phyloP scores from a whole-genome alignment of 768 basidiomycete genomes.

The Polyporus arcularius region DNA sequence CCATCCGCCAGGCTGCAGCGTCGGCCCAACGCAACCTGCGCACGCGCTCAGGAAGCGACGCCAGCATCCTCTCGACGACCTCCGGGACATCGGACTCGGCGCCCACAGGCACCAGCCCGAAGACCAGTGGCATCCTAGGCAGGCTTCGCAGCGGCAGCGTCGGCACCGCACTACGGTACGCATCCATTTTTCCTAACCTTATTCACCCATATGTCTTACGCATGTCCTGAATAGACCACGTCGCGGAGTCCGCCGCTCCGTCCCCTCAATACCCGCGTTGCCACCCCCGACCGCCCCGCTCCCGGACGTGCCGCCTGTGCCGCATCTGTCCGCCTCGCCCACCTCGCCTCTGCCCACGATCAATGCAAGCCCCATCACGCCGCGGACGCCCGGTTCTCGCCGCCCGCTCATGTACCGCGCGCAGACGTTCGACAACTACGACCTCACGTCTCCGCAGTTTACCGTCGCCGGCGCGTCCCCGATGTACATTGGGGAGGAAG shows the following conservation, averaged over 20 bases:
- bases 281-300: conserved; percentile 24
- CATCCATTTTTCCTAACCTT: background rate
- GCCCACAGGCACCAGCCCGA: background rate
- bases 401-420: conserved; percentile 21
- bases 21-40: conserved; percentile 49
- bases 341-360: conserved; percentile 9
- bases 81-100: conserved; percentile 23
- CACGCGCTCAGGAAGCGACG: conserved; percentile 48
- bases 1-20: conserved; percentile 49
- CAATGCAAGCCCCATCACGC: conserved; percentile 1
- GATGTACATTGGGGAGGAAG: conserved; percentile 9
- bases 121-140: conserved; percentile 47
- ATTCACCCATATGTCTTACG: background rate
- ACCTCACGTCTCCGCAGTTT: conserved; percentile 9
- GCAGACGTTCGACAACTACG: conserved; percentile 23
- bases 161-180: conserved; percentile 35
- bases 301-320: conserved; percentile 15
- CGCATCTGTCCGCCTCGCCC: background rate
- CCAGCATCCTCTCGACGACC: conserved; percentile 21
- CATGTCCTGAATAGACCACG: conserved; percentile 5
- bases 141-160: conserved; percentile 60
- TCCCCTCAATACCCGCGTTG: conserved; percentile 16
- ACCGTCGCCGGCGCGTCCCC: conserved; percentile 7
- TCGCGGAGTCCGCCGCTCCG: conserved; percentile 15
- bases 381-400: conserved; percentile 8